Base-by-base conservation (phyloP, 805 yeast genomes). In the Kodamaea nitidulidarum region DNA sequence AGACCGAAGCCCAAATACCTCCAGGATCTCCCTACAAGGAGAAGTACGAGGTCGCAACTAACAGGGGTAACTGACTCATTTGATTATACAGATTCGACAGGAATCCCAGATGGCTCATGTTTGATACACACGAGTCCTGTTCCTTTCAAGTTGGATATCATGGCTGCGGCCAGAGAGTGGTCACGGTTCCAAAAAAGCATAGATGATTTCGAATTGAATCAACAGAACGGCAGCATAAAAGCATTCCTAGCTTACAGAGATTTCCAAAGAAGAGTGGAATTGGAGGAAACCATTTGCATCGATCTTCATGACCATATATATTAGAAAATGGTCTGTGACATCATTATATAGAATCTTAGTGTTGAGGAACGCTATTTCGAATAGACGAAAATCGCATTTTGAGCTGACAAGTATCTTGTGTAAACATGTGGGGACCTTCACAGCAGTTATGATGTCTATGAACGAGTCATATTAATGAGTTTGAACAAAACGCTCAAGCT, bases 101-200 rank as follows among this genome's bases (percentile, higher is more conserved):
- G 70, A 1, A 46, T 64, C 9, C 58, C 67, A 11, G 73, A 67
- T 5, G 40, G 50, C 2, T 67, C 73, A 5, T 42, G 57, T n/a
- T 45, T 56, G 21, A 44, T 52, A 36, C 45, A 56, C 39, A 43
- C 63, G 24, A 30, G 58, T 5, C 56, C 45, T 1, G 43, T 45
- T 2, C 50, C 65, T n/a, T 59, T 58, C 38, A 32, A 55, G 2
- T 32, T 50, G 3, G 73, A 68, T 14, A 36, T 68, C 17, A 53
- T 61, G 5, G 70, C 71, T 4, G 42, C 43, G 34, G 54, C 56
- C 4, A 39, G 70, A 21, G 40, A 52, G 16, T 68, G 72, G 73
- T 47, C 46, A 11, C 36, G 50, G 3, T 64, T 61, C 37, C 74
- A 68, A 43, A 40, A 38, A 1, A 38, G 50, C 2, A 43, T 67